phyloP scores from a whole-genome alignment of 2,329 filamentous ascomycete genomes.

The Pezizomycotina sp. region DNA sequence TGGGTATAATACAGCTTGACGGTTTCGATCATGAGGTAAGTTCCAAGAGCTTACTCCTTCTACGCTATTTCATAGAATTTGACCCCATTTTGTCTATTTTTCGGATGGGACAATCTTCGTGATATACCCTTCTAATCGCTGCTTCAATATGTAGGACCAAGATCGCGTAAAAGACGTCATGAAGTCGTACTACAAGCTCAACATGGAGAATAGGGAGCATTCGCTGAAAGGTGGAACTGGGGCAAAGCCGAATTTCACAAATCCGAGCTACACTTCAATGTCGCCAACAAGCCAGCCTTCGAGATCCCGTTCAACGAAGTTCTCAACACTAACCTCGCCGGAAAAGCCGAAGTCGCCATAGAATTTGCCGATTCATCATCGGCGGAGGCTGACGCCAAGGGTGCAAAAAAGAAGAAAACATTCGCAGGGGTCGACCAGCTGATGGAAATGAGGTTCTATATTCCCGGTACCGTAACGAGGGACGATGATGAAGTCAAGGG shows the following conservation, averaged over 20 bases:
- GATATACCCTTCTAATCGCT: too few species aligned
- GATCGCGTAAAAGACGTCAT: conserved; percentile 84
- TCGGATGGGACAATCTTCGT: too few species aligned
- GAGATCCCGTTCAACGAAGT: conserved; percentile 96
- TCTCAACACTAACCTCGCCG: conserved; percentile 90
- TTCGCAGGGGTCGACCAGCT: conserved; percentile 80
- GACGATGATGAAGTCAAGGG: conserved; percentile 40
- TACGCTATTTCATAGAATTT: neutral
- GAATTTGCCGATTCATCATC: conserved; percentile 49
- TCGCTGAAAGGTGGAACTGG: conserved; percentile 98
- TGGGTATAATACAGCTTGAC: conserved; percentile 79
- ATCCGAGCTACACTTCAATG: conserved; percentile 87
- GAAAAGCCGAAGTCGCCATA: conserved; percentile 92
- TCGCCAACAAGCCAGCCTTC: conserved; percentile 90
- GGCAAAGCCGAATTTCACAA: conserved; percentile 95
- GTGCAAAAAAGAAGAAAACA: conserved; percentile 66
- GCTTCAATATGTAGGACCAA: conserved; percentile 45
- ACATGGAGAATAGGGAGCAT: conserved; percentile 82
- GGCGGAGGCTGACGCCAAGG: conserved; percentile 50
- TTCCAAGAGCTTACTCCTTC: neutral
- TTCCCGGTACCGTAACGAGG: conserved; percentile 71
- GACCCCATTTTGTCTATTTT: neutral
- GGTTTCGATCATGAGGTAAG: conserved; percentile 73
- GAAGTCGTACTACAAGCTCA: conserved; percentile 95
- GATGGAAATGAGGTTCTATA: conserved; percentile 98